Base-by-base conservation (phyloP, 345 rosid genomes). In the Rhodomyrtus tomentosa region DNA sequence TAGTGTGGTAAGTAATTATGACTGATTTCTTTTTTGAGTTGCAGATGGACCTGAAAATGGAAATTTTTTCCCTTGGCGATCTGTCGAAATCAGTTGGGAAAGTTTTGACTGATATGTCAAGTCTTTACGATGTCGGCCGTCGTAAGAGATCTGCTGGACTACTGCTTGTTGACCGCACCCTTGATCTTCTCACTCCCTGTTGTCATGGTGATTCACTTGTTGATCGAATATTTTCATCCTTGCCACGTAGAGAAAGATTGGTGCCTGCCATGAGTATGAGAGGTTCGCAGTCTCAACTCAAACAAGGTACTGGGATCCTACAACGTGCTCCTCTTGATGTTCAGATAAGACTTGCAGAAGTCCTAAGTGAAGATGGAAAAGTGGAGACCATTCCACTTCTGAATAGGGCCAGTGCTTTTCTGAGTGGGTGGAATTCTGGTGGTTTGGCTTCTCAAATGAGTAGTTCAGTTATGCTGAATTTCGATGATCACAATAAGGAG, bases 21-120 rank as follows among this genome's bases (percentile, higher is more conserved):
- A 68, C 38, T 81, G 48, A 81, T 29, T 38, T 72, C 40, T 62
- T 72, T 45, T 10, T 58, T 22, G 50, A 29, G 58, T 50, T 89
- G 91, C 90, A 97, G 98, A 94, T 97, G 99, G 98, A 97, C 88
- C 90, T 97, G 92, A 97, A 97, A 90, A 84, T 93, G 95, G 99
- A 97, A 87, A 94, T 97, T 86, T 97, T 93, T 90, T 97, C 99
- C 87, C 87, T 97, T 83, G 98, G 99, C 29, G 95, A 93, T 90
- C 76, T 92, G 85, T 97, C 99, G 73, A 95, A 97, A 88, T 89
- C 93, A 50, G 93, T 97, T 72, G 99, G 99, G 87, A 95, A 95
- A 90, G 92, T 93, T 85, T 87, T 97, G 93, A 97, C 95, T 27
- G 98, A 95, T 91, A 97, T 95, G 98, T 94, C 99, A 84, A 95